Conservation (phyloP, 495 filamentous ascomycete species). For the Glarea lozoyensis region DNA sequence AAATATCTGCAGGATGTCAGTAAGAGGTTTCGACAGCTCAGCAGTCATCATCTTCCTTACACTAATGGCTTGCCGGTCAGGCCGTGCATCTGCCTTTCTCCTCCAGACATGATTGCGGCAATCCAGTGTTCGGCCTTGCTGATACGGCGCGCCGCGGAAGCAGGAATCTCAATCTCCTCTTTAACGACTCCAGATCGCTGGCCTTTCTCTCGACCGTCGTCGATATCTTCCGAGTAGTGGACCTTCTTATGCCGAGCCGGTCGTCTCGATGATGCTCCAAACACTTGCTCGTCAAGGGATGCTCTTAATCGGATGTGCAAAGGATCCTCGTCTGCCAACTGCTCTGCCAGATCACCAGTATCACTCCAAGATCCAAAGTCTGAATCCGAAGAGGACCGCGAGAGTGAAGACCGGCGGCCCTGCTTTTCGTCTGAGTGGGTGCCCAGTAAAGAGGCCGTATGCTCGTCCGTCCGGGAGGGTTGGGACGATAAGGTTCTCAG, state of each 20-base stretch:
- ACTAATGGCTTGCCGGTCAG: slow-evolving; percentile 91
- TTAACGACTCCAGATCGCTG: slow-evolving; percentile 49
- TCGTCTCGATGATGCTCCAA: slow-evolving; percentile 37
- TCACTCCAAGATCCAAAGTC: slow-evolving; percentile 79
- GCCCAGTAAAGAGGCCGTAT: slow-evolving; percentile 21
- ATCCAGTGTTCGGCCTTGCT: slow-evolving; percentile 57
- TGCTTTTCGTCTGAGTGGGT: slow-evolving; percentile 23
- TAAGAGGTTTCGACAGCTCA: slow-evolving; percentile 17
- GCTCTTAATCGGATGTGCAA: slow-evolving; percentile 54
- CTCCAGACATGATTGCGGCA: slow-evolving; percentile 76
- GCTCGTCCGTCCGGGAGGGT: slow-evolving; percentile 19
- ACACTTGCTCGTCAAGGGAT: slow-evolving; percentile 49
- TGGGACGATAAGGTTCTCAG: slow-evolving; percentile 44
- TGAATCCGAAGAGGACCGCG: slow-evolving; percentile 40
- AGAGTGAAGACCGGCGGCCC: slow-evolving; percentile 25
- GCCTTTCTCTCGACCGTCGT: slow-evolving; percentile 20
- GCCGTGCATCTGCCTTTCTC: slow-evolving; percentile 69
- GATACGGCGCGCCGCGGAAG: slow-evolving; percentile 51
- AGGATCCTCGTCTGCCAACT: slow-evolving; percentile 77
- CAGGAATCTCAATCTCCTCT: slow-evolving; percentile 76
- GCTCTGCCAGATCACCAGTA: slow-evolving; percentile 87
- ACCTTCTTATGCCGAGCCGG: slow-evolving; percentile 35
- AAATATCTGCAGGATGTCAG: slow-evolving; percentile 63
- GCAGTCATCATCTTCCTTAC: slow-evolving; percentile 39
- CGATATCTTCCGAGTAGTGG: slow-evolving; percentile 28